Base-by-base conservation (phyloP, 2,329 filamentous ascomycete species). In the Raffaelea arxii region DNA sequence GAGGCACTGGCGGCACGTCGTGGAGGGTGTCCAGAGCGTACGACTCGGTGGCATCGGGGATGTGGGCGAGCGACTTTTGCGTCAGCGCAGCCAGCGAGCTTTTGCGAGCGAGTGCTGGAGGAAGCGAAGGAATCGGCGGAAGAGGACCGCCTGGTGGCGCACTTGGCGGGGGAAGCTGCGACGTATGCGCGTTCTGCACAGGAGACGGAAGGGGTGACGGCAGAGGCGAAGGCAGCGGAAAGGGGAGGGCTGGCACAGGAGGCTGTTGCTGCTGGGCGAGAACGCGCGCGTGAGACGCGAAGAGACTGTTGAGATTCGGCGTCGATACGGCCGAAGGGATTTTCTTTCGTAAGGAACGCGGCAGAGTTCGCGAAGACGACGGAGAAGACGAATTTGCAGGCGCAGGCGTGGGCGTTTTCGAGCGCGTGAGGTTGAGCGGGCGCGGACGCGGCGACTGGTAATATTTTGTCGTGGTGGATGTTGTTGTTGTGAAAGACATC, bases 71-170 rank as follows among this genome's bases (percentile, higher is more conserved):
- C 23, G 78, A 78, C 58, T 68, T 69, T 50, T 70, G 69, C 44
- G 81, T 86, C 53, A 90, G 72, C 42, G 83, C 79, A 51, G 80
- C 82, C 53, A 86, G 69, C 43, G 83, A 88, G 50, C 75, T 72
- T 68, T 90, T 89, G 59, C 84, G 80, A 58, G 76, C 72, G 54
- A 82, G 69, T 3, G 41, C 25, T 4, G n/a, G 24, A 9, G 25
- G 6, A 18, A 10, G 27, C 9, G 27, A 32, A 9, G 10, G 27
- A 16, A 32, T 32, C 27, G 27, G 27, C 9, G 27, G 16, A 9
- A 10, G 27, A 9, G 27, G 10, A 16, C 27, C 10, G 27, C 10
- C 9, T 32, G 27, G 27, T n/a, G n/a, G n/a, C n/a, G n/a, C n/a
- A 32, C 10, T 16, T 32, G 10, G 27, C 27, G 27, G 9, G 9